Base-by-base conservation (phyloP, 169 alveolate genomes). In the Cryptosporidium baileyi region DNA sequence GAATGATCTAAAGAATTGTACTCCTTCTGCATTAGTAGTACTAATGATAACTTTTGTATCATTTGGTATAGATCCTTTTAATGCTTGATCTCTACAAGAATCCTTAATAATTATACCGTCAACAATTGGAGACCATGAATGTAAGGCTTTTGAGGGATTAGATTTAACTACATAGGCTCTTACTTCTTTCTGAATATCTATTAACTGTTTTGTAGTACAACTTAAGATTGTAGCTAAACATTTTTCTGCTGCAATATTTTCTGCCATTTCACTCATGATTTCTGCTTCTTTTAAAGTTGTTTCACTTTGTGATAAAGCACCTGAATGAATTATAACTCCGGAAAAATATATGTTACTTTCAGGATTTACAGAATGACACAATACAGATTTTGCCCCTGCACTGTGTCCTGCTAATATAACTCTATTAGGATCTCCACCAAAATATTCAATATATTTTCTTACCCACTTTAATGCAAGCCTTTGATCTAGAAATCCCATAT, bases 401-500 rank as follows among this genome's bases (percentile, higher is more conserved):
- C 90, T 80, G 57, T 90, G 89, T 1, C 93, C 93, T 40, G 89
- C 47, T 24, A 90, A 30, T 28, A 89, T 57, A 57, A 90, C 82
- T 36, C 81, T 82, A 30, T 63, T 59, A 2, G 89, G 88, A 82
- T 90, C 89, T n/a, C 93, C 93, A 43, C 93, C 93, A 44, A 90
- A 90, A 11, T 82, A 45, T 17, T 47, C 54, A 51, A 88, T 88
- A 60, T 90, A 85, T 28, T 90, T 88, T 80, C 88, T 80, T 24
- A 90, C 61, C 93, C 92, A 90, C 80, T 90, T 57, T 22, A 90
- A 57, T 5, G 92, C 92, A 34, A 85, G 51, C 17, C 89, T 88
- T 60, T 88, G 92, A 47, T 90, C 93, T 63, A 90, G 81, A 45
- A 88, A 82, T 15, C 92, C 91, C 89, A 88, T 88, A 81, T 88